Base-by-base conservation (phyloP, 129 eudicot genomes). In the Artemisia argyi region DNA sequence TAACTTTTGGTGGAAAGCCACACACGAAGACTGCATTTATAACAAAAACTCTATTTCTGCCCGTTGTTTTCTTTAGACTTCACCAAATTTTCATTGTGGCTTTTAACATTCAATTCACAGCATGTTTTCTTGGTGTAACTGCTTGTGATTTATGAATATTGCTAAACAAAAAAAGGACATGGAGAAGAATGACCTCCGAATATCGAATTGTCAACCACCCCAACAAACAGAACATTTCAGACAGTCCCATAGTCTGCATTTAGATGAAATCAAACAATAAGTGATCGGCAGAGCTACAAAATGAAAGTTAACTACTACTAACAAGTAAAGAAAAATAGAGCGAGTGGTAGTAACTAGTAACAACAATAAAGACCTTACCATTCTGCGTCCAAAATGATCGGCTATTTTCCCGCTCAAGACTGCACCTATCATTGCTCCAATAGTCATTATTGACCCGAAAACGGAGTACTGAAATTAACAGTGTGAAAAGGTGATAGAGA, bases 351-450 rank as follows among this genome's bases (percentile, higher is more conserved):
- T 20, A 42, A 44, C 32, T 16, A 47, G 58, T 20, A 42, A 44
- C 32, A 56, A 20, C n/a, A 59, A 48, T 13, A 74, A 59, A 22
- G 3, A 59, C 9, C 35, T 80, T 83, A 92, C 98, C 77, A 83
- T 80, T 85, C 81, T 90, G 57, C 95, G 83, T 44, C 95, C 98
- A 20, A 92, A 48, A 52, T 79, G 76, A 85, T 92, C 98, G 9
- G 96, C 88, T 75, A 87, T 64, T 79, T 87, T 92, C 74, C 98
- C 98, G 74, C 96, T 83, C 83, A 83, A 68, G 61, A 86, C 65
- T 39, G 96, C 96, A 72, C 94, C 98, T 58, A 89, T 4, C 94
- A 89, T 83, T 65, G 95, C 98, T 85, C 98, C 98, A 56, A 92
- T 86, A 11, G 98, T 89, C 79, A 88, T 80, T 78, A 92, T 81